These are phyloP conservation scores for Colletotrichum spaethianum DNA, from an alignment of 2,329 filamentous ascomycete species.

Conservation along the genomic window DNA sequence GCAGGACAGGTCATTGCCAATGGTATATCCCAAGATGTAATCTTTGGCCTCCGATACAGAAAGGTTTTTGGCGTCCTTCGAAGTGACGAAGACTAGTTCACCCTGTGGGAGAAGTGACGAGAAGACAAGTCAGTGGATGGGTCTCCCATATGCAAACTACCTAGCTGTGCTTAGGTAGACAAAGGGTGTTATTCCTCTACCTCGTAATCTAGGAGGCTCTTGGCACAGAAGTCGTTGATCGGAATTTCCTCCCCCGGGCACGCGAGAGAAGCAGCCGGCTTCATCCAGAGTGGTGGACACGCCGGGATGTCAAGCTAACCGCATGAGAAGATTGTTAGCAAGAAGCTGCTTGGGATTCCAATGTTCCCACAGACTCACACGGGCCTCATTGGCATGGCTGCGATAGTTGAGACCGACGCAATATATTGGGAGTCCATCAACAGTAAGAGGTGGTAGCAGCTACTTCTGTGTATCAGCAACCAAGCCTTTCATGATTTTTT, in stretches of 20 bases:
- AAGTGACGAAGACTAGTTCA: constrained; percentile 65
- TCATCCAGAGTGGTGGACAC: too few relatives aligned
- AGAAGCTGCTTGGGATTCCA: background rate
- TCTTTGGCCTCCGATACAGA: constrained; percentile 60
- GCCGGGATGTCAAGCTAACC: background rate
- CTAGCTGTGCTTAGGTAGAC: background rate
- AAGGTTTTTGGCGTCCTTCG: constrained; percentile 63
- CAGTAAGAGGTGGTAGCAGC: background rate
- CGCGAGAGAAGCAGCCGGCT: too few relatives aligned
- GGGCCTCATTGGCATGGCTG: background rate
- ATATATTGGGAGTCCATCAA: background rate
- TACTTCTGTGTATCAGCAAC: background rate
- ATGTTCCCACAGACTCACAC: background rate
- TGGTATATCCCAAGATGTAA: constrained; percentile 70
- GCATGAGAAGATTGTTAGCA: background rate
- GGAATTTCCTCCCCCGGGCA: too few relatives aligned
- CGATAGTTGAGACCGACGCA: background rate
- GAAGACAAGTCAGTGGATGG: too few relatives aligned
- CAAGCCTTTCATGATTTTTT: background rate
- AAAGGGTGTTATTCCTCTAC: background rate
- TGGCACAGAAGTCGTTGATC: too few relatives aligned
- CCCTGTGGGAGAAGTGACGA: constrained; percentile 48
- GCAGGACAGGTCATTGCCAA: constrained; percentile 67
- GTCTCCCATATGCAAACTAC: background rate
- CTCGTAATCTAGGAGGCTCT: constrained; percentile 2